Evolutionary conservation across 225 moss, liverwort and hornwort species (phyloP).

Genomic region (Ulota crispa): DNA sequence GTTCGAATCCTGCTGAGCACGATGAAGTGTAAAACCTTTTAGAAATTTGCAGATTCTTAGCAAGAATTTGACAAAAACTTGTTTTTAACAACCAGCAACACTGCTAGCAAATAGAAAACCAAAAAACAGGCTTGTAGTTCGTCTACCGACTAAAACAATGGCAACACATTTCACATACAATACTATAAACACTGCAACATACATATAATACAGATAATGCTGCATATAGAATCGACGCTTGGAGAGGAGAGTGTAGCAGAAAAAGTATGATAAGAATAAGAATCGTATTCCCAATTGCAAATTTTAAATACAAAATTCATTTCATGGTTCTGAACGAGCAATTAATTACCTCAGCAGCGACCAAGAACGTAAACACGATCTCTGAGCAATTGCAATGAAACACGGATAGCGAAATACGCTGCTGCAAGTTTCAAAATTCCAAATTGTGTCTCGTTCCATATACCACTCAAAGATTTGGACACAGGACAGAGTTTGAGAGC

Average conservation of each 20-base stretch:
- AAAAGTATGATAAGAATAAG: neutral
- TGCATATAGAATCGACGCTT: neutral
- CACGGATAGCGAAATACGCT: neutral
- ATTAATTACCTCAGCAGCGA: neutral
- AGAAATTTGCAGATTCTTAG: too few species aligned
- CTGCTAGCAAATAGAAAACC: neutral
- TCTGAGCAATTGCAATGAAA: neutral
- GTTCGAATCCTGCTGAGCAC: constrained; percentile 78
- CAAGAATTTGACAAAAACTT: too few species aligned
- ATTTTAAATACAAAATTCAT: neutral
- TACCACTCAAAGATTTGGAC: neutral
- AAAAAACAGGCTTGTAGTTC: neutral
- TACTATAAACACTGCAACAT: neutral
- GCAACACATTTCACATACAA: neutral
- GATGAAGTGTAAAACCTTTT: neutral
- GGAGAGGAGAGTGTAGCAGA: neutral
- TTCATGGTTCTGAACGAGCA: neutral
- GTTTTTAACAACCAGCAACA: neutral
- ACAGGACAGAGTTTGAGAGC: neutral
- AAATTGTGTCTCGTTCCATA: neutral
- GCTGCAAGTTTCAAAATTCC: neutral
- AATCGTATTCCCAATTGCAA: neutral
- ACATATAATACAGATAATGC: neutral
- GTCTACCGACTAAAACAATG: neutral
- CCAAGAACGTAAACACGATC: neutral